Evolutionary conservation across 2,329 filamentous ascomycete genomes (phyloP), one percentile per base, ranked within the genome.

Genomic region (Colletotrichum theobromicola): DNA sequence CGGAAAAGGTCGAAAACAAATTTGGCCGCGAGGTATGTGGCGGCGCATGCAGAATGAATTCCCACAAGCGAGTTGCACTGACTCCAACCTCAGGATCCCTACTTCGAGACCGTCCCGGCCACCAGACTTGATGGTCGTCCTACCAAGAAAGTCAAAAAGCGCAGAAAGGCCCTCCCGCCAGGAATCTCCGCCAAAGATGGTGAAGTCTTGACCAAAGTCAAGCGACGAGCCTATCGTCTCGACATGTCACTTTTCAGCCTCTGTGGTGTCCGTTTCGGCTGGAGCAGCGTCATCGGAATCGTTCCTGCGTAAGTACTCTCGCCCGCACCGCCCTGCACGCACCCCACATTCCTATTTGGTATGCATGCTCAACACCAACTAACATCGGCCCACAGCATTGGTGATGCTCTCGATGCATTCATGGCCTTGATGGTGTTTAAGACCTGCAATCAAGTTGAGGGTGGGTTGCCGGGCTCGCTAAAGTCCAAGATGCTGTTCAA

Each of bases 181-280:
- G 96, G 96, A 69, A 91, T 98, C 67, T 96, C 95, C 21, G 87
- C 93, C 32, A 91, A 98, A 79, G 97, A 99, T 84, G 93, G 90
- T 80, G 90, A 93, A 76, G 88, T 98, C 78, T 91, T 98, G 77
- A 97, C 94, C 79, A 94, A 93, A 79, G 95, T 98, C 79, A 96
- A 98, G 84, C 91, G 93, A 79, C 90, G 94, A 73, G 95, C 97
- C 37, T 98, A 98, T 84, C 90, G 92, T 46, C 90, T 98, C 30
- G 97, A 98, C 83, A 94, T 95, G 87, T 91, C 90, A 70, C 90
- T 98, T 7, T 97, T 96, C 87, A 95, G 91, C 80, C 91, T 95
- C 81, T 91, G 94, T 77, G 95, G 95, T 57, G 89, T 98, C 74
- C 91, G 93, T 72, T 96, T 98, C 81, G 97, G 97, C 69, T 98